phyloP scores from a whole-genome alignment of 257 asterid genomes.

The Osmanthus fragrans region DNA sequence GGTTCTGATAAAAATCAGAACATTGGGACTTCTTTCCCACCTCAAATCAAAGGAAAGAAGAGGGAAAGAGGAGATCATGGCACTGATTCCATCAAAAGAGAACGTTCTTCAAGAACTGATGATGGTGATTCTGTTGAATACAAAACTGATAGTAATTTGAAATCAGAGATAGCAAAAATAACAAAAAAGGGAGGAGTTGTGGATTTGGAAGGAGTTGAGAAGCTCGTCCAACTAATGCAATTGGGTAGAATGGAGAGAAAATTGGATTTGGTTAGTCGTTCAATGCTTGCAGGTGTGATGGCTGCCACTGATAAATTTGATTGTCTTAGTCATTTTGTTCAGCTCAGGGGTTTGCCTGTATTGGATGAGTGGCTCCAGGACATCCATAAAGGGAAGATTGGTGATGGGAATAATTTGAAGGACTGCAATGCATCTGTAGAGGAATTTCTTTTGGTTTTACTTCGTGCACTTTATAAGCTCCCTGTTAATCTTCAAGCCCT shows the following conservation, averaged over 20 bases:
- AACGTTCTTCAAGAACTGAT: conserved; percentile 55
- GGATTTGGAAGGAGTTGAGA: conserved; percentile 78
- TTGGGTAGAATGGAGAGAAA: conserved; percentile 56
- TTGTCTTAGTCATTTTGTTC: conserved; percentile 72
- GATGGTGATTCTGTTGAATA: conserved; percentile 46
- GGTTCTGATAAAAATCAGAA: conserved; percentile 61
- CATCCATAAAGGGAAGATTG: conserved; percentile 66
- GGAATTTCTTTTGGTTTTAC: conserved; percentile 77
- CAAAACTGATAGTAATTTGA: conserved; percentile 52
- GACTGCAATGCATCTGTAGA: conserved; percentile 66
- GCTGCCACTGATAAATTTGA: conserved; percentile 80
- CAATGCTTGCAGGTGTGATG: conserved; percentile 68
- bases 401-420: conserved; percentile 42
- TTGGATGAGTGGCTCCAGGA: conserved; percentile 97
- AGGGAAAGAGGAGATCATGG: conserved; percentile 81
- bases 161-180: conserved; percentile 67
- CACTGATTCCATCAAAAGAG: conserved; percentile 70
- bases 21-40: conserved; percentile 50
- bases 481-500: conserved; percentile 87
- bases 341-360: conserved; percentile 68
- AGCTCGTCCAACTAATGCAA: conserved; percentile 77
- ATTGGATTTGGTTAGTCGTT: conserved; percentile 60
- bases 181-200: conserved; percentile 72
- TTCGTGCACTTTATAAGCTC: conserved; percentile 85
- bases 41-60: conserved; percentile 77